phyloP scores from a whole-genome alignment of 2,329 filamentous ascomycete species.

The Lecanicillium sp. region DNA sequence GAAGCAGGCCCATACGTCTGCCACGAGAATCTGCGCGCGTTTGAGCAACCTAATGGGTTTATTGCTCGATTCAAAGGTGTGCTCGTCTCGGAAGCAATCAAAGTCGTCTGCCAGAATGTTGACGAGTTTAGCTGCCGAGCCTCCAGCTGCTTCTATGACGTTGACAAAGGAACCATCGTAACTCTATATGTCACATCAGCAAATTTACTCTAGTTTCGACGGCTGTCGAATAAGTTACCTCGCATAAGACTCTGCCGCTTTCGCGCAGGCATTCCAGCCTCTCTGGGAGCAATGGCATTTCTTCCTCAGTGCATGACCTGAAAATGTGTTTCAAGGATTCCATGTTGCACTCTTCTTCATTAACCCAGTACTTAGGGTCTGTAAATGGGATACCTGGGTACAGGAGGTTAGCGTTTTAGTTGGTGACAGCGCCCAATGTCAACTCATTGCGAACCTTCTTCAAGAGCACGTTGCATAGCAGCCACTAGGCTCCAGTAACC shows the following conservation, averaged over 20 bases:
- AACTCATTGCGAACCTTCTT: constrained; percentile 63
- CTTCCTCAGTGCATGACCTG: constrained; percentile 74
- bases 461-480: constrained; percentile 73
- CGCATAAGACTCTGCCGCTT: constrained; percentile 69
- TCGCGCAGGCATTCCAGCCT: constrained; percentile 74
- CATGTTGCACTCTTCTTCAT: constrained; percentile 67
- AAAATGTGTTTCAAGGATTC: constrained; percentile 71
- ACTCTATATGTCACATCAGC: constrained; percentile 37
- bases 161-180: constrained; percentile 68
- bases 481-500: constrained; percentile 95
- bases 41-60: constrained; percentile 76
- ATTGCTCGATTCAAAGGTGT: constrained; percentile 61
- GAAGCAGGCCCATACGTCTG: constrained; percentile 95
- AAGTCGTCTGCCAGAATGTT: constrained; percentile 81
- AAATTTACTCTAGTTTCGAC: background rate
- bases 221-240: constrained; percentile 42
- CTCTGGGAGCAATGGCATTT: constrained; percentile 76
- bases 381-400: constrained; percentile 74
- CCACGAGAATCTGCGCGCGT: constrained; percentile 90
- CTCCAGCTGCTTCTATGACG: constrained; percentile 63
- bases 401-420: constrained; percentile 8
- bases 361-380: constrained; percentile 76
- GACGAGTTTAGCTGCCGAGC: constrained; percentile 76
- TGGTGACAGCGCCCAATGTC: background rate
- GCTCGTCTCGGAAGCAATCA: constrained; percentile 76